Conservation (phyloP, 306 rosid species). For the Casuarina equisetifolia region DNA sequence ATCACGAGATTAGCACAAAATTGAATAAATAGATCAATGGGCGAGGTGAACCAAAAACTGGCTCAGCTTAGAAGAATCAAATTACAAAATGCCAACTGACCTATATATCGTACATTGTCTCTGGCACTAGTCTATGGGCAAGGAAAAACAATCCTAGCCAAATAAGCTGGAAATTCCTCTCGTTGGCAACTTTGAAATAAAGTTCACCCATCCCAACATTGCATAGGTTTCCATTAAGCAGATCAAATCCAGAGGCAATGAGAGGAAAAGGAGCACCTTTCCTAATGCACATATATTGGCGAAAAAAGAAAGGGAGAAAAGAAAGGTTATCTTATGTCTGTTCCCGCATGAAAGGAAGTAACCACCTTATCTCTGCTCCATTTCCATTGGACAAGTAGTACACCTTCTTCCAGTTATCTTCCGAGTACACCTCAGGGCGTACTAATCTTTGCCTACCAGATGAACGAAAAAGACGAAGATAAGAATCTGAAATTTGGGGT, state of each 20-base stretch:
- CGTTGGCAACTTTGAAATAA: neutral
- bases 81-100: neutral
- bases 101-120: conserved; percentile 22
- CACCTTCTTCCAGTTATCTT: conserved; percentile 83
- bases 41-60: neutral
- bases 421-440: conserved; percentile 73
- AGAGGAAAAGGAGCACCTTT: conserved; percentile 7
- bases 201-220: neutral
- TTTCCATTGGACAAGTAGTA: conserved; percentile 84
- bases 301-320: neutral
- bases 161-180: neutral
- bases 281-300: neutral
- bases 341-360: conserved; percentile 75
- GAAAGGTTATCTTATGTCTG: conserved; percentile 13
- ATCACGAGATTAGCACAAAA: neutral
- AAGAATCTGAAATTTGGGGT: conserved; percentile 18
- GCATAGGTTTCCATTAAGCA: neutral
- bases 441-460: conserved; percentile 82
- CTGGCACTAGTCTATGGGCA: conserved; percentile 10
- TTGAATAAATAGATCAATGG: neutral
- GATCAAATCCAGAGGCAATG: conserved; percentile 7
- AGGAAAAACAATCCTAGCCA: conserved; percentile 8
- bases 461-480: conserved; percentile 17
- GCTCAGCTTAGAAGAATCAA: neutral
- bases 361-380: conserved; percentile 85